Base-by-base conservation (phyloP, 768 basidiomycete genomes). In the Ephemerocybe angulata region DNA sequence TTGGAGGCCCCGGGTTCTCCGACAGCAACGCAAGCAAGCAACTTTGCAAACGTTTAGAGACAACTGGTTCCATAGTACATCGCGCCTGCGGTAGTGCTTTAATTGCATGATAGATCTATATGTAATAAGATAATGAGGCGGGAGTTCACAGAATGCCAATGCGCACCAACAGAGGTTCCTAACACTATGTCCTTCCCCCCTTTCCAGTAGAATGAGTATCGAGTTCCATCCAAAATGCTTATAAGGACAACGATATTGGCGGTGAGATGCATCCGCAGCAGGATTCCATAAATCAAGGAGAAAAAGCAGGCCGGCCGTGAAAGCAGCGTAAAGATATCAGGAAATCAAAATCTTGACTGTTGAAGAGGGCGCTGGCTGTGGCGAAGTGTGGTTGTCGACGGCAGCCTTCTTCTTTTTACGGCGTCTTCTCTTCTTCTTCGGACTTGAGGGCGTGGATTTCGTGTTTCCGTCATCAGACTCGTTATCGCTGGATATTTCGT, bases 341-440 rank as follows among this genome's bases (percentile, higher is more conserved):
- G 48, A 33, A 22, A 50, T 33, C 28, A 50, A 13, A 21, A 50
- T n/a, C 30, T 35, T 50, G 31, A 50, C 35, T 35, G 12, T 21
- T 21, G 48, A 29, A 8, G 48, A 35, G 4, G 15, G 48, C 11
- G 29, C 48, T 6, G 48, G 15, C 10, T 29, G n/a, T 12, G 48
- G 17, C 50, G 60, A 28, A 25, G 61, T 62, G 58, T 50, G 27
- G 41, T 11, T n/a, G n/a, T 42, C 33, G 17, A 41, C 30, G 17
- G 40, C 31, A 7, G 40, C 83, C 60, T 76, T 81, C 62, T 78
- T 83, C 62, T 76, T 82, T 64, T 78, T 83, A 54, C 72, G 76
- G 57, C 78, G 72, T 65, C 70, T 80, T 6, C 80, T 74, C 58
- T 75, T 86, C 71, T 80, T 85, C 63, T 79, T 85, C 30, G 76